phyloP scores from a whole-genome alignment of 495 filamentous ascomycete species.

The Tuber indicum region DNA sequence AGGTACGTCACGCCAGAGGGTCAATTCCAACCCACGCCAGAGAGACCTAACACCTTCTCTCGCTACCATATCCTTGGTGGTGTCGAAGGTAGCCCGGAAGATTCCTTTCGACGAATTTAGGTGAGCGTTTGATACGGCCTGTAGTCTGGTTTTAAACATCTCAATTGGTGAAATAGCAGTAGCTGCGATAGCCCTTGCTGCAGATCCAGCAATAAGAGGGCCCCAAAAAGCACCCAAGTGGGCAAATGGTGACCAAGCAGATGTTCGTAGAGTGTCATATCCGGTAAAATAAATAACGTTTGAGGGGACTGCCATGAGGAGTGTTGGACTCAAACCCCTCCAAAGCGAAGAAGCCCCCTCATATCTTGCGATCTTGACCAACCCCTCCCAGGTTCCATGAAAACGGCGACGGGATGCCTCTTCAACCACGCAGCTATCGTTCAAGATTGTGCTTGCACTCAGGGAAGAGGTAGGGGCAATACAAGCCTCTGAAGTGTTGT shows the following conservation, averaged over 20 bases:
- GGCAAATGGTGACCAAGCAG: constrained; percentile 61
- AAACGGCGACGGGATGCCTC: constrained; percentile 75
- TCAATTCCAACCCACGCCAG: constrained; percentile 88
- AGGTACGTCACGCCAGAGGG: constrained; percentile 92
- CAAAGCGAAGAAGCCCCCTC: constrained; percentile 83
- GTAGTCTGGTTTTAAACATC: constrained; percentile 88
- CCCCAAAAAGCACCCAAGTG: constrained; percentile 55
- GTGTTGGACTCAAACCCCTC: constrained; percentile 84
- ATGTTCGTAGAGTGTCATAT: constrained; percentile 87
- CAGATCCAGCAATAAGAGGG: constrained; percentile 70
- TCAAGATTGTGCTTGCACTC: constrained; percentile 40
- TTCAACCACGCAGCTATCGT: constrained; percentile 74
- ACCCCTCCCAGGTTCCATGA: constrained; percentile 82
- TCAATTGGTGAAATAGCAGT: constrained; percentile 83
- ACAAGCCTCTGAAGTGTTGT: constrained; percentile 76
- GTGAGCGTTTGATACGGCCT: constrained; percentile 55
- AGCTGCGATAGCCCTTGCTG: constrained; percentile 73
- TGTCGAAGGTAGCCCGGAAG: constrained; percentile 67
- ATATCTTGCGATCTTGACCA: constrained; percentile 93
- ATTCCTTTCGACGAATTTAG: constrained; percentile 48
- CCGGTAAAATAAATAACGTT: constrained; percentile 99
- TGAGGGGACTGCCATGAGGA: constrained; percentile 87
- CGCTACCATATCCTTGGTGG: constrained; percentile 70
- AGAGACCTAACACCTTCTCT: constrained; percentile 69
- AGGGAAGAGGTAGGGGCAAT: constrained; percentile 48